phyloP scores from a whole-genome alignment of 2,329 filamentous ascomycete species.

The Exophiala calicioides region DNA sequence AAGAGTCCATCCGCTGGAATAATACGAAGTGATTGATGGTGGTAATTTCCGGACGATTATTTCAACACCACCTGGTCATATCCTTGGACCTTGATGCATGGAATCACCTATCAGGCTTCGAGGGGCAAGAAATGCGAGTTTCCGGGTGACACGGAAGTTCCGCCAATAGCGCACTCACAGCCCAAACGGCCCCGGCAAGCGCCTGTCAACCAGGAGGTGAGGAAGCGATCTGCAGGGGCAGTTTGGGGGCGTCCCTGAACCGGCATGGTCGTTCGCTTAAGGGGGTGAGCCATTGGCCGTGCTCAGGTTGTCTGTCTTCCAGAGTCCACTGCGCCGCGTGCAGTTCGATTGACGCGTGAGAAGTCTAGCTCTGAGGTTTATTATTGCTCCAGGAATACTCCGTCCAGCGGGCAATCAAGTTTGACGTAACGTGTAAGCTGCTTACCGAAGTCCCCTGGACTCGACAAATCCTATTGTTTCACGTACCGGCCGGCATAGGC shows the following conservation, averaged over 20 bases:
- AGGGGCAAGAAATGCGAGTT: neutral
- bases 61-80: too few relatives aligned
- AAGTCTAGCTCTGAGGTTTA: constrained; percentile 17
- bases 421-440: constrained; percentile 28
- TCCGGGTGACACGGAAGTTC: constrained; percentile 10
- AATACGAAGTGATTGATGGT: too few relatives aligned
- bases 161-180: constrained; percentile 16
- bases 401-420: constrained; percentile 4
- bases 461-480: too few relatives aligned
- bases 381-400: constrained; percentile 16
- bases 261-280: constrained; percentile 20
- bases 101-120: neutral
- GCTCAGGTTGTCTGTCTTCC: constrained; percentile 4
- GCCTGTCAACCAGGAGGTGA: constrained; percentile 16
- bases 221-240: constrained; percentile 28
- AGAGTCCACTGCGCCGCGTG: constrained; percentile 1
- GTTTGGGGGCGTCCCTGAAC: constrained; percentile 10
- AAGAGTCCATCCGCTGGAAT: too few relatives aligned
- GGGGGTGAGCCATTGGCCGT: constrained; percentile 16
- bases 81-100: neutral
- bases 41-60: too few relatives aligned
- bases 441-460: too few relatives aligned
- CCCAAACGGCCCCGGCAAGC: constrained; percentile 17
- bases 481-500: too few relatives aligned
- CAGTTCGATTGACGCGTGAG: constrained; percentile 17